Base-by-base conservation (phyloP, 2,329 filamentous ascomycete species). In the Pseudogymnoascus sp. region DNA sequence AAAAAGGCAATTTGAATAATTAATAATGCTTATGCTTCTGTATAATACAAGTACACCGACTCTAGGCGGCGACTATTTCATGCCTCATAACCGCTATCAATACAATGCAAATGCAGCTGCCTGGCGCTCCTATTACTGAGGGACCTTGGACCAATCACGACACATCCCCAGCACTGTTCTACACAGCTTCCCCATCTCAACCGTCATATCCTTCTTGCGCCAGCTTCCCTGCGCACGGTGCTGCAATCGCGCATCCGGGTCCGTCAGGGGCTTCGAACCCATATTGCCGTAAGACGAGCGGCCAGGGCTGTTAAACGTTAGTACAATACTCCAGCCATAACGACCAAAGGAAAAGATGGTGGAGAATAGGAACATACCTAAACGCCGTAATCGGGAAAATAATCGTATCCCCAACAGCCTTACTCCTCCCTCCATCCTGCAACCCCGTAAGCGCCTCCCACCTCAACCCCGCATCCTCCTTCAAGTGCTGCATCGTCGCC, bases 1-100 rank as follows among this genome's bases (percentile, higher is more conserved):
- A 50, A n/a, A 28, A 14, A 82, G 23, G 85, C 85, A 62, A 85
- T 77, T 2, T 76, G 75, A 18, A 88, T 78, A 31, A 14, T 80
- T 82, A 68, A 83, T 87, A 0, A 83, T 78, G 21, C 56, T 16
- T 21, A 60, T 60, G 23, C 56, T 40, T 40, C n/a, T n/a, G n/a
- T 37, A 37, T 60, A 60, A 50, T 50, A 50, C 42, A 50, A 50
- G 42, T 21, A 50, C 42, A 75, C 70, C 77, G 81, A 12, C 60
- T 38, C 31, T 38, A 18, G 8, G 35, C 16, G 38, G 33, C 33
- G 38, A 25, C 38, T 21, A 61, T 35, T 40, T 38, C 37, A 31
- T 31, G 31, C 18, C 25, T 47, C 31, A 56, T 38, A 28, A 35
- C 37, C 38, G 33, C 35, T 35, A 38, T 31, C n/a, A 38, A 40